Percentiles rank a stretch among this genome's conserved stretches.
These are phyloP conservation scores for Rhizophora mangle DNA, from an alignment of 345 rosid genomes.

Conservation along the genomic window DNA sequence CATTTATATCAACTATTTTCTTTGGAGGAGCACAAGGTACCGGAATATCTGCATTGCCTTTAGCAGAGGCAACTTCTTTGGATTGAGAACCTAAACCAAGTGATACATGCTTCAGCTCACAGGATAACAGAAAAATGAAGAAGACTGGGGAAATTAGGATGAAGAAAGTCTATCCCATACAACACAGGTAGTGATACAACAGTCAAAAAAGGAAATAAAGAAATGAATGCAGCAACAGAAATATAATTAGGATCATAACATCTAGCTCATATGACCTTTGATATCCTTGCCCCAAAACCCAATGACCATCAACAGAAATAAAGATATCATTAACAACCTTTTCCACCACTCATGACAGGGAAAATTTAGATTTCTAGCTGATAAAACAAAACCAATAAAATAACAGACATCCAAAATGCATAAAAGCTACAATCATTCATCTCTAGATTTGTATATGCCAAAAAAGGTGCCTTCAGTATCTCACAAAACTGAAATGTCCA, in stretches of 20 bases:
- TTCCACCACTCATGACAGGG: too few relatives aligned
- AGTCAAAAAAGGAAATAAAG: background rate
- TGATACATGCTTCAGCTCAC: slow-evolving; percentile 11
- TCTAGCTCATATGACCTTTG: too few relatives aligned
- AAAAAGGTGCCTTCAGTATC: background rate
- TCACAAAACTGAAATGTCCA: background rate
- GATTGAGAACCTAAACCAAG: slow-evolving; percentile 56
- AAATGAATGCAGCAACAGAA: background rate
- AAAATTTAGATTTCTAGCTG: too few relatives aligned
- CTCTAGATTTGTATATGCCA: background rate
- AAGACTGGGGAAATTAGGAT: background rate
- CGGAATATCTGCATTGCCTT: slow-evolving; percentile 27
- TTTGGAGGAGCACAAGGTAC: slow-evolving; percentile 33
- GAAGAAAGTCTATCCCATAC: background rate
- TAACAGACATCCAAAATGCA: too few relatives aligned
- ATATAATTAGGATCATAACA: background rate
- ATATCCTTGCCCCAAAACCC: too few relatives aligned
- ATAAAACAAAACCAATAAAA: too few relatives aligned
- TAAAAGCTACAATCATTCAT: too few relatives aligned
- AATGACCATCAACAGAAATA: too few relatives aligned
- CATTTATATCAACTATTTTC: slow-evolving; percentile 59
- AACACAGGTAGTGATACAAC: slow-evolving; percentile 3
- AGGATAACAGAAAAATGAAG: background rate
- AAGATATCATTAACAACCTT: too few relatives aligned
- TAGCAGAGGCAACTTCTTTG: slow-evolving; percentile 36